Conservation (phyloP, 2,329 filamentous ascomycete species). For the Boeremia lycopersici region DNA sequence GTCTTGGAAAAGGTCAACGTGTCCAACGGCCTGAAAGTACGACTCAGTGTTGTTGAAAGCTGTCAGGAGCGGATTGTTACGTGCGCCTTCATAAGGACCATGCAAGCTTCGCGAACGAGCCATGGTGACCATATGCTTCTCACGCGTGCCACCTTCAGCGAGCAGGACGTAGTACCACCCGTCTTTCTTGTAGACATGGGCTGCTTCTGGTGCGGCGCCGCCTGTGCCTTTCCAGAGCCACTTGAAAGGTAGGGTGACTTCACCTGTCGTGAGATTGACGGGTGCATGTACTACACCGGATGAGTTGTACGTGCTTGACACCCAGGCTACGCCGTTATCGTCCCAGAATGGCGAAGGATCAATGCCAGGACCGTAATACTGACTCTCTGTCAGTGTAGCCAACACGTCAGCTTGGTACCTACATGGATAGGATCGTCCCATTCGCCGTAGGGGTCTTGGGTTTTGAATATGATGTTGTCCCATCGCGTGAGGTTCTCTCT, state of each 20-base stretch:
- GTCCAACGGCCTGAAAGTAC: background rate
- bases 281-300: constrained; percentile 13
- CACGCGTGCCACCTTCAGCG: constrained; percentile 40
- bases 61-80: constrained; percentile 17
- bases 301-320: constrained; percentile 32
- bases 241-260: constrained; percentile 12
- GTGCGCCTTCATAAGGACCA: constrained; percentile 20
- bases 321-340: constrained; percentile 58
- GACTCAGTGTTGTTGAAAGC: background rate
- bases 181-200: constrained; percentile 43
- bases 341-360: constrained; percentile 63
- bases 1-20: background rate
- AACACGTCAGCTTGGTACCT: background rate
- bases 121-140: constrained; percentile 35
- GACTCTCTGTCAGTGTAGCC: background rate
- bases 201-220: constrained; percentile 34
- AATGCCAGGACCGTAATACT: constrained; percentile 57
- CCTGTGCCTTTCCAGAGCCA: constrained; percentile 43
- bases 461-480: too few relatives aligned
- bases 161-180: constrained; percentile 42
- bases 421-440: too few relatives aligned
- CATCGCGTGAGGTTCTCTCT: too few relatives aligned
- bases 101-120: constrained; percentile 19
- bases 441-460: too few relatives aligned
- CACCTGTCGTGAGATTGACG: constrained; percentile 36